Evolutionary conservation across 192 early-diverging fungal genomes (phyloP), one percentile per base, ranked within the genome.

Genomic region (Nowakowskiella sp.): DNA sequence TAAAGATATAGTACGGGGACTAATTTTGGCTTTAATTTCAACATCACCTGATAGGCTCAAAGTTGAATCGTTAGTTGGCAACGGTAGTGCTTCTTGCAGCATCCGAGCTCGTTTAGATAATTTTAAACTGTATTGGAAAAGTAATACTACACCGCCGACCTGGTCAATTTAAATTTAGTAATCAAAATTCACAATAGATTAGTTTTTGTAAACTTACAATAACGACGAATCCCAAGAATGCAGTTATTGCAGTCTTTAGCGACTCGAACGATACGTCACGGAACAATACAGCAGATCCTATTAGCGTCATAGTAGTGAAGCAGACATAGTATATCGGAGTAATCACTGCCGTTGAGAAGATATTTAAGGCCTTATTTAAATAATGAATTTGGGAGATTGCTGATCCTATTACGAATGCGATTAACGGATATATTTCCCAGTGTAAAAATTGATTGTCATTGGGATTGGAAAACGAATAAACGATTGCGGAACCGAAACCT

Each of bases 241-340:
- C 65, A 57, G 10, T 59, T 59, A 4, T 70, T 53, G 7, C 44
- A 60, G 31, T 48, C 47, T 2, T 63, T 53, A 32, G 47, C 48
- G 33, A 29, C 5, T 31, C 39, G 28, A 73, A 53, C 27, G 59
- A 52, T 57, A 85, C 85, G 43, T 77, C 77, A 24, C 76, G 65
- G 42, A 82, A 84, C 6, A 86, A 57, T 21, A 87, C 73, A 0
- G 80, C 80, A 19, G 82, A 83, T 2, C 72, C 73, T 2, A 84
- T 52, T 22, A 87, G 57, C 0, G 85, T 86, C 1, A 78, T 65
- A 27, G 79, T 76, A 0, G 85, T 82, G 57, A 87, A 87, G 33
- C 75, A 78, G 6, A 87, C 85, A 59, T 85, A 87, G 60, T 85
- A 84, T 2, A 86, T 72, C 0, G 85, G 85, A 7, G 84, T 87